Conservation (phyloP, 768 basidiomycete species). For the Amylocystis lapponica region DNA sequence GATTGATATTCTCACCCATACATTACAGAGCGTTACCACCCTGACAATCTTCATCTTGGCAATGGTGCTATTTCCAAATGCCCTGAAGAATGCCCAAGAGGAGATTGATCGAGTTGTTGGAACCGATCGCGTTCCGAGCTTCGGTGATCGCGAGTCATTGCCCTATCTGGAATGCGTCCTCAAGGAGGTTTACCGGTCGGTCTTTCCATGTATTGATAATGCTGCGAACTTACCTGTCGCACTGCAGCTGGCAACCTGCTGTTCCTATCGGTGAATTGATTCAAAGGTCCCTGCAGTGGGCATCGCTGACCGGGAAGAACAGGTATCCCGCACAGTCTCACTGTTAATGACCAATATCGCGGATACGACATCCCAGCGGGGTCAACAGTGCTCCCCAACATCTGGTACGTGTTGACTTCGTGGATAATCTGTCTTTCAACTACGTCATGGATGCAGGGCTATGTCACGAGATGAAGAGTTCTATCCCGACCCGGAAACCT, state of each 20-base stretch:
- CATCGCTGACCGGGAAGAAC: background rate
- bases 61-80: constrained; percentile 34
- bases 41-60: constrained; percentile 36
- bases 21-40: constrained; percentile 32
- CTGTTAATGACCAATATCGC: constrained; percentile 7
- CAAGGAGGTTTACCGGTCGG: constrained; percentile 28
- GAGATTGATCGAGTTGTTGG: constrained; percentile 41
- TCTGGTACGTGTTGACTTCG: constrained; percentile 3
- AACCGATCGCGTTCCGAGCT: constrained; percentile 31
- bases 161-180: constrained; percentile 37
- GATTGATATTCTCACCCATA: background rate
- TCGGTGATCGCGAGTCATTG: constrained; percentile 32
- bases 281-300: no score
- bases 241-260: constrained; percentile 12
- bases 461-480: background rate
- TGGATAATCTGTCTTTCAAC: background rate
- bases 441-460: background rate
- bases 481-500: background rate
- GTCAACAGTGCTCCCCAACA: constrained; percentile 7
- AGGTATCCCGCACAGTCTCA: constrained; percentile 1
- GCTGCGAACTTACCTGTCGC: no score
- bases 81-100: constrained; percentile 32
- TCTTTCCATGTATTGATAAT: no score
- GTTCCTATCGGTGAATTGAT: constrained; percentile 10
- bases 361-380: constrained; percentile 8